phyloP scores from a whole-genome alignment of 257 asterid species.

The Rhazya stricta region DNA sequence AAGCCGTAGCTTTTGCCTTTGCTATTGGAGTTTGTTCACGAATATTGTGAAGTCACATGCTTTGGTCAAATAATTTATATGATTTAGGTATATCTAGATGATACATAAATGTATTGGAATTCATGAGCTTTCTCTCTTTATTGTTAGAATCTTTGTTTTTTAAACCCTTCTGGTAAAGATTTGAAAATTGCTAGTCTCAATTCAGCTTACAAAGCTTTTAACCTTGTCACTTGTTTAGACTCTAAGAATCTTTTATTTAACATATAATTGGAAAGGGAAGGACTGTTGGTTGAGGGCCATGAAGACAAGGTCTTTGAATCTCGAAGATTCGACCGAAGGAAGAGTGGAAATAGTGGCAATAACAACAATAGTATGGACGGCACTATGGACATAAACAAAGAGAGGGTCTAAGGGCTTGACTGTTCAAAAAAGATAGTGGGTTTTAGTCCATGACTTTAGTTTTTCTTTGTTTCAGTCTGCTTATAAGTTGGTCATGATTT shows the following conservation, averaged over 20 bases:
- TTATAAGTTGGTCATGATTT: background rate
- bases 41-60: background rate
- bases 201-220: background rate
- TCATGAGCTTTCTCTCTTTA: background rate
- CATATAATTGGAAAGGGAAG: background rate
- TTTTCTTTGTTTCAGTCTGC: background rate
- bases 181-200: conserved; percentile 9
- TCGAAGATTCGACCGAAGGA: background rate
- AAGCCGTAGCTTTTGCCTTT: background rate
- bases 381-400: background rate
- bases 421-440: background rate
- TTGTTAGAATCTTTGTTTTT: background rate
- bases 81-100: background rate
- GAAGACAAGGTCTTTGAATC: background rate
- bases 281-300: background rate
- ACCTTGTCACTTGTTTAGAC: background rate
- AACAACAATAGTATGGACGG: background rate
- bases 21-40: background rate
- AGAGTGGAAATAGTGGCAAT: background rate
- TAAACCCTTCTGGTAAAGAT: background rate
- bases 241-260: background rate
- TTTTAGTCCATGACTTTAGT: background rate
- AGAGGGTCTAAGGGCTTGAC: background rate
- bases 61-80: background rate
- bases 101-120: background rate